Evolutionary conservation across 192 early-diverging fungal genomes (phyloP).

Genomic region (Phycomyces blakesleeanus): DNA sequence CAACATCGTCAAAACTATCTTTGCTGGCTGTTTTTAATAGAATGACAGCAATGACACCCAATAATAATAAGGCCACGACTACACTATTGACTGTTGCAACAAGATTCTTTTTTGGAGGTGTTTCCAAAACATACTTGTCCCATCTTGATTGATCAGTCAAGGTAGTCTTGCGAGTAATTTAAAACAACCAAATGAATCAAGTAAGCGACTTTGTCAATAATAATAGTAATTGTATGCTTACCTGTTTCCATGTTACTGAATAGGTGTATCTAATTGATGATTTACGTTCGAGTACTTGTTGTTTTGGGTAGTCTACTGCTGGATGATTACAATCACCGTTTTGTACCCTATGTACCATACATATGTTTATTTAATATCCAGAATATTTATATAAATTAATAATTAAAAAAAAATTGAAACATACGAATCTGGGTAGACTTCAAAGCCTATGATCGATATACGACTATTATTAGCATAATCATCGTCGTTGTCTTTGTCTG

Average conservation of each 20-base stretch:
- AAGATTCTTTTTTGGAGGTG: slow-evolving; percentile 57
- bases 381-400: too few relatives aligned
- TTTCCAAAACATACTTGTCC: slow-evolving; percentile 57
- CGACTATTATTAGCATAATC: too few relatives aligned
- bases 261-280: slow-evolving; percentile 59
- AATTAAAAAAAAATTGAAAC: too few relatives aligned
- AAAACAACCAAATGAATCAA: too few relatives aligned
- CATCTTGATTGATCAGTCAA: slow-evolving; percentile 50
- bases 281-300: slow-evolving; percentile 33
- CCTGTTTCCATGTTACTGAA: slow-evolving; percentile 69
- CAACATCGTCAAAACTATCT: slow-evolving; percentile 52
- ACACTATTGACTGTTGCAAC: slow-evolving; percentile 69
- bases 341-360: neutral
- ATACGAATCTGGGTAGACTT: slow-evolving; percentile 66
- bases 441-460: slow-evolving; percentile 58
- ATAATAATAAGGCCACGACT: slow-evolving; percentile 60
- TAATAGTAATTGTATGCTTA: slow-evolving; percentile 13
- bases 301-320: slow-evolving; percentile 32
- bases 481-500: neutral
- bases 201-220: neutral
- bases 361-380: too few relatives aligned
- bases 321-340: slow-evolving; percentile 17
- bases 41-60: slow-evolving; percentile 64
- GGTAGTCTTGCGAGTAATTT: neutral
- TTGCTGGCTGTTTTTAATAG: slow-evolving; percentile 62